Evolutionary conservation across 148 eudicot genomes (phyloP), one percentile per base, ranked within the genome.

Genomic region (Silene uniflora): DNA sequence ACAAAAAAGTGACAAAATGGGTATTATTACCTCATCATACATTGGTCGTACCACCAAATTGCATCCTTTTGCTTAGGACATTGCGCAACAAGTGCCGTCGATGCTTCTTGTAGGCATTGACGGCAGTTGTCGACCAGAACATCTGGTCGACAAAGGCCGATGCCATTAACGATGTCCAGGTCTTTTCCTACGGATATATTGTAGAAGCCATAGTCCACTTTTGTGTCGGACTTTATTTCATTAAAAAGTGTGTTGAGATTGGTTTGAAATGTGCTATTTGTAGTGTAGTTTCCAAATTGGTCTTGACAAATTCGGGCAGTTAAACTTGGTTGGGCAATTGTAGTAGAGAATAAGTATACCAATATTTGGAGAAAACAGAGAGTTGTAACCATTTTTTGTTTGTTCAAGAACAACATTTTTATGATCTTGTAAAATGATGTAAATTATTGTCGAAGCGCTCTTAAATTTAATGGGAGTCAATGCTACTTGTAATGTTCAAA

Each of bases 121-220:
- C 69, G 84, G 46, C 91, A 88, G 0, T 13, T 46, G 7, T 76
- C 61, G 0, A 60, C 75, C 27, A 62, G 3, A 0, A 75, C 9
- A 44, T 90, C 92, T 1, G 86, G 90, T 63, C 87, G 73, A 58
- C 92, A 90, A 1, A 90, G 79, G 12, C 75, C 86, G 7, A 83
- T 56, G 0, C 79, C 85, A 42, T 88, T 25, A 25, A 71, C 89
- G 17, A 24, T 65, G 39, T 89, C 83, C 0, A 75, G 9, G 21
- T 27, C 56, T 47, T 75, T 16, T 16, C 87, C 91, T 0, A 46
- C 27, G 2, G 88, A 79, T 8, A 73, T 27, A 42, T 80, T 83
- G 71, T 77, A 78, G 76, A 86, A 88, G 24, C 87, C 87, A 18
- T 73, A 64, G n/a, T 70, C 24, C 27, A 62, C 64, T 2, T 29